Evolutionary conservation across 352 stramenopile species (phyloP), one percentile per base, ranked within the genome.

Genomic region (Pythium rhizo-oryzae): DNA sequence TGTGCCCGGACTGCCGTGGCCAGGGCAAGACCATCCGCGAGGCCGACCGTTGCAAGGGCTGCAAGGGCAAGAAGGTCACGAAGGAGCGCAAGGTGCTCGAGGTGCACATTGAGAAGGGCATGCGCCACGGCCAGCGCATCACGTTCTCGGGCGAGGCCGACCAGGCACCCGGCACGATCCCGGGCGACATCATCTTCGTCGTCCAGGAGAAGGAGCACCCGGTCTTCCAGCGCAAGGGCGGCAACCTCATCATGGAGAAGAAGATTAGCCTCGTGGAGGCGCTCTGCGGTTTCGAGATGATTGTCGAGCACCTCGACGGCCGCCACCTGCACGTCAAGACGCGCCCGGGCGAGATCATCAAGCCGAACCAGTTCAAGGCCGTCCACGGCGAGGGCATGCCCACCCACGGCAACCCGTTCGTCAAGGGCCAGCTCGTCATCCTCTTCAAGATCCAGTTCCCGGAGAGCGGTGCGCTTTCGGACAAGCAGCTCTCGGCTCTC

Each of bases 71-170:
- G 74, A 98, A 98, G 78, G 90, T 98, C 49, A 91, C 90, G 39
- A 97, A 98, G 70, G 98, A 99, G 77, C 94, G 97, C 60, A 99
- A 99, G 81, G 93, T 99, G 53, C 82, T 99, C 47, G 98, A 99
- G 76, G 97, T 99, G 61, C 87, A 99, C 77, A 96, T 99, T 57
- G 97, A 99, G 69, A 98, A 99, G 84, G 98, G 98, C 49, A 99
- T 99, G 96, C 92, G 89, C 56, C 90, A 99, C 78, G 92, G 96
- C 52, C 89, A 99, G 74, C 98, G 98, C 74, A 98, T 99, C 76
- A 96, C 92, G 35, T 99, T 99, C 76, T 75, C 85, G 25, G 97
- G 96, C 33, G 98, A 99, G 75, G 95, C 93, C 19, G 97, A 99
- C 75, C 97, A 99, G 69, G 91, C 98, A 25, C 87, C 97, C 4